Base-by-base conservation (phyloP, 148 eudicot species). In the Rhododendron molle region DNA sequence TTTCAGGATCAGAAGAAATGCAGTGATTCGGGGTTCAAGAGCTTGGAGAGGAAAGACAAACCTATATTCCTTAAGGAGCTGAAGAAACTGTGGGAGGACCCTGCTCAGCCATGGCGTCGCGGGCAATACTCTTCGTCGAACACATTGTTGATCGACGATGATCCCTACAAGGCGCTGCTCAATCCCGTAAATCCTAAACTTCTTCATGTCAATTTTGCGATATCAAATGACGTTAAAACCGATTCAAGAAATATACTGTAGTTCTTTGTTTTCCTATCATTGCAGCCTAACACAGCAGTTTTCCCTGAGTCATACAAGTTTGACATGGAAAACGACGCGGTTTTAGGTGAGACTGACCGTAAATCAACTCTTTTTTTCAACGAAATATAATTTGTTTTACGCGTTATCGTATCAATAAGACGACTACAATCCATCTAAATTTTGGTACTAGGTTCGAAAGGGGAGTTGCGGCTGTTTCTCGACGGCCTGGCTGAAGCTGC, bases 401-500 rank as follows among this genome's bases (percentile, higher is more conserved):
- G 18, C 1, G 1, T 30, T 30, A 16, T 30, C 7, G 43, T 73
- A 28, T 11, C 11, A 14, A 73, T 4, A 6, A 3, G n/a, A 34
- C 2, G 3, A 73, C 5, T 14, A 34, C 7, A 2, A 60, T 60
- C 40, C 23, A 44, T 26, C 44, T 21, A 4, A 74, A 1, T n/a
- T 13, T 83, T 32, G 2, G 12, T 3, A 60, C 20, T 65, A 88
- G 91, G 88, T 85, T 90, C 91, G 1, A 67, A 87, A 26, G 88
- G 87, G 1, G 92, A 89, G 82, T 23, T 92, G 76, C 81, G 89
- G 0, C 7, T 15, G 10, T 92, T 56, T 81, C 69, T 91, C 65
- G 83, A 88, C 16, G 93, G 90, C 8, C 72, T 89, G 7, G 87
- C 80, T 4, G 90, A 84, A 28, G 93, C 89, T 13, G 86, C 82